Percentiles rank a stretch among this genome's conserved stretches.
These are phyloP conservation scores for Acacia confusa DNA, from an alignment of 306 rosid genomes.

Conservation along the genomic window DNA sequence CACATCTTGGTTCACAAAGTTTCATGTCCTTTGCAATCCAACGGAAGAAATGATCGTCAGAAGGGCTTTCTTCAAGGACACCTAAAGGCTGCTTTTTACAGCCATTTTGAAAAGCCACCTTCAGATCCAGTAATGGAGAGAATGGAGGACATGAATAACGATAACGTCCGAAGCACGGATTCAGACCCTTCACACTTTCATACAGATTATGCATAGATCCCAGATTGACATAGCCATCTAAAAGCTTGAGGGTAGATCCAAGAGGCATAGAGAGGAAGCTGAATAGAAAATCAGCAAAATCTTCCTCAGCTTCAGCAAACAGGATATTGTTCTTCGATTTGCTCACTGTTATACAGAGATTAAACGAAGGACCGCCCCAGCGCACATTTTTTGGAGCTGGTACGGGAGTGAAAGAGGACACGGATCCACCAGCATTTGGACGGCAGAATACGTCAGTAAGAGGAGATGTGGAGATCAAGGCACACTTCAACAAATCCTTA, in stretches of 20 bases:
- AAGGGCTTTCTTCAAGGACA: neutral
- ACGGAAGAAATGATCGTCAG: neutral
- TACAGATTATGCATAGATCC: constrained; percentile 21
- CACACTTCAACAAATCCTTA: neutral
- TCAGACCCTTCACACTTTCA: neutral
- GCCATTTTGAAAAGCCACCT: neutral
- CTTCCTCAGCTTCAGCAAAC: constrained; percentile 21
- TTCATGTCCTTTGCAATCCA: no score
- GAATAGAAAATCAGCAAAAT: constrained; percentile 8
- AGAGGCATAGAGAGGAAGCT: constrained; percentile 24
- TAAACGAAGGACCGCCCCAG: rapidly evolving
- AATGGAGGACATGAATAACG: neutral
- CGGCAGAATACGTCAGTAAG: neutral
- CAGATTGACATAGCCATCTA: neutral
- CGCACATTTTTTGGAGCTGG: neutral
- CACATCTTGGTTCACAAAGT: constrained; percentile 35
- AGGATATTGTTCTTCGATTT: constrained; percentile 1
- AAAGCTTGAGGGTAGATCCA: constrained; percentile 11
- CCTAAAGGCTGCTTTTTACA: neutral
- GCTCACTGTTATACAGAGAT: neutral
- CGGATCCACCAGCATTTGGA: no score
- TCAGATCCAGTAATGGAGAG: neutral
- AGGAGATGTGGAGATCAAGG: neutral
- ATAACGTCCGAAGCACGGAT: neutral
- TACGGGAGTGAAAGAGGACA: neutral